Evolutionary conservation across 2,329 filamentous ascomycete genomes (phyloP).

Genomic region (Apiospora saccharicola): DNA sequence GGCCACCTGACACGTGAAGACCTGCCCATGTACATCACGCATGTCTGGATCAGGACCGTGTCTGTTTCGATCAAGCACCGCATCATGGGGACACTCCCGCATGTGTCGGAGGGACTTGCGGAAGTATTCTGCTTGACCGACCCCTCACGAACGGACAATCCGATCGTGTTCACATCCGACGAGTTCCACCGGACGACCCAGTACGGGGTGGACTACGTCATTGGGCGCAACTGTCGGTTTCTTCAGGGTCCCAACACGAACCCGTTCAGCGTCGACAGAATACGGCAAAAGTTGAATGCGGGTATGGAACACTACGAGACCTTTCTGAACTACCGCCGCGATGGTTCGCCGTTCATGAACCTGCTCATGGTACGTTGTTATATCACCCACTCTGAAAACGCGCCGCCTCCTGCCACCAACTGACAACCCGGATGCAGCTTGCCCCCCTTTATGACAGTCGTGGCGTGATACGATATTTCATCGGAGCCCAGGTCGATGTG

Average conservation of each 20-base stretch:
- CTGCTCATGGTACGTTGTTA: slow-evolving; percentile 65
- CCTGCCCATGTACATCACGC: slow-evolving; percentile 74
- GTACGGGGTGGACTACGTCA: slow-evolving; percentile 75
- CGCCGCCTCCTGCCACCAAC: too few species aligned
- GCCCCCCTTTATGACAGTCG: slow-evolving; percentile 73
- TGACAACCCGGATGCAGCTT: background rate
- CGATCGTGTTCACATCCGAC: slow-evolving; percentile 79
- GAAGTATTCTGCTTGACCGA: slow-evolving; percentile 82
- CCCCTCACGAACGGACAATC: slow-evolving; percentile 75
- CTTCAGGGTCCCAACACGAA: slow-evolving; percentile 78
- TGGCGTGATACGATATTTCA: slow-evolving; percentile 71
- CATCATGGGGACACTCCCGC: slow-evolving; percentile 71
- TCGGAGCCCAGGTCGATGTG: slow-evolving; percentile 76
- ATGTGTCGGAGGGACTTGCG: slow-evolving; percentile 75
- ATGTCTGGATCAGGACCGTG: slow-evolving; percentile 72
- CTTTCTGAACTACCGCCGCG: slow-evolving; percentile 77
- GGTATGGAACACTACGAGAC: slow-evolving; percentile 76
- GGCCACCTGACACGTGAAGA: slow-evolving; percentile 71
- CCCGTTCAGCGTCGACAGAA: slow-evolving; percentile 64
- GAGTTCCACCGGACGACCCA: slow-evolving; percentile 79
- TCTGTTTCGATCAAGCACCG: slow-evolving; percentile 71
- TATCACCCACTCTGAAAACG: background rate
- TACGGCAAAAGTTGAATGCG: slow-evolving; percentile 65
- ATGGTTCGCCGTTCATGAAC: slow-evolving; percentile 80
- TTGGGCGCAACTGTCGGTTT: slow-evolving; percentile 81